Percentiles rank a stretch among this genome's conserved stretches.
phyloP scores from a whole-genome alignment of 371 early-diverging fungal species.

The Mucor irregularis region DNA sequence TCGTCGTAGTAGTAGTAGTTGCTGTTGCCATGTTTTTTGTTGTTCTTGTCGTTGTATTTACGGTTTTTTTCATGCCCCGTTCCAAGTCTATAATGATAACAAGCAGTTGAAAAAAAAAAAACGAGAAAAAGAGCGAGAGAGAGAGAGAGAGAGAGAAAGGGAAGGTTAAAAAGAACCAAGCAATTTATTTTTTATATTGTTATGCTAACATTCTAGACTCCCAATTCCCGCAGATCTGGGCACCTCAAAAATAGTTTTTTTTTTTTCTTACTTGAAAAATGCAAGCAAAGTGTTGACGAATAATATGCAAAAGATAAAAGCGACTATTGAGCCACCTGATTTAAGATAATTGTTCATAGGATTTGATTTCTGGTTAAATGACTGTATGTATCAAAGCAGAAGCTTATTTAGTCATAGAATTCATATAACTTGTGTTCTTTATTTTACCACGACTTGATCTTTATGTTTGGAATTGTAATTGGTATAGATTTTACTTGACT shows the following conservation, averaged over 20 bases:
- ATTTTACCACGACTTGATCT: background rate
- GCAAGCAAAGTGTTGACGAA: slow-evolving; percentile 2
- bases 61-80: too few species aligned
- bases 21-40: background rate
- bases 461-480: background rate
- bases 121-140: background rate
- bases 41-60: too few species aligned
- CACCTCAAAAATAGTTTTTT: background rate
- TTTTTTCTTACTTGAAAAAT: background rate
- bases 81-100: too few species aligned
- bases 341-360: background rate
- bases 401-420: background rate
- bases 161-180: background rate
- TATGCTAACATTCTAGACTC: background rate
- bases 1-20: background rate
- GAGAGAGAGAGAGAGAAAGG: too few species aligned
- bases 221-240: background rate
- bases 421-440: background rate
- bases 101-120: too few species aligned
- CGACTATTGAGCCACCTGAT: background rate
- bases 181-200: background rate
- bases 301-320: slow-evolving; percentile 2
- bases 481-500: too few species aligned
- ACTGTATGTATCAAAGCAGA: background rate
- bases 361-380: background rate